Conservation (phyloP, 371 early-diverging fungal species). For the Mucor saturninus region DNA sequence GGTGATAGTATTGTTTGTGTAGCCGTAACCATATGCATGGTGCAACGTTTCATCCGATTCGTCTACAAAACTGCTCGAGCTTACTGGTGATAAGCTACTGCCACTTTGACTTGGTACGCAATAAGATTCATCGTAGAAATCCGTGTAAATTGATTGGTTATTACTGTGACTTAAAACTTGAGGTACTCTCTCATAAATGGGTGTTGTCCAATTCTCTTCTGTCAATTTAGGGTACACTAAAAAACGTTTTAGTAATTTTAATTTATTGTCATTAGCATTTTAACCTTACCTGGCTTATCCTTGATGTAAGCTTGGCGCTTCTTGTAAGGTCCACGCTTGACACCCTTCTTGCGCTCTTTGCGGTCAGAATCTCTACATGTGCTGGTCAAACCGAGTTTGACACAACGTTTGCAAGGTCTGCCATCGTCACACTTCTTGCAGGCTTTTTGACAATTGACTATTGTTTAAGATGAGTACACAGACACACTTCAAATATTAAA, state of each 20-base stretch:
- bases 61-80: conserved; percentile 18
- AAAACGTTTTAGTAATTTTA: not conserved
- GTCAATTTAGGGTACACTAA: conserved; percentile 31
- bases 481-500: not conserved
- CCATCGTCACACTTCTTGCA: conserved; percentile 93
- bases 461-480: no score
- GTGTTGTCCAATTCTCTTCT: conserved; percentile 20
- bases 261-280: not conserved
- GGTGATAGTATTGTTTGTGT: conserved; percentile 21
- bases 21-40: conserved; percentile 27
- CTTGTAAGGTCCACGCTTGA: conserved; percentile 87
- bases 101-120: conserved; percentile 15
- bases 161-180: conserved; percentile 20
- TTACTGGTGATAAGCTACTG: conserved; percentile 18
- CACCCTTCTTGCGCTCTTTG: conserved; percentile 85
- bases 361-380: conserved; percentile 83
- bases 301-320: conserved; percentile 37
- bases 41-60: conserved; percentile 31
- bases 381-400: conserved; percentile 72
- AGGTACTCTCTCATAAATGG: conserved; percentile 18
- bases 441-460: conserved; percentile 88
- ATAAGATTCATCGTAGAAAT: conserved; percentile 15
- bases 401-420: conserved; percentile 86
- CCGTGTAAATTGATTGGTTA: conserved; percentile 12
- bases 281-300: conserved; percentile 25